Evolutionary conservation across 1,139 yeast species (phyloP).

Genomic region (Lizanozyma gosingica): DNA sequence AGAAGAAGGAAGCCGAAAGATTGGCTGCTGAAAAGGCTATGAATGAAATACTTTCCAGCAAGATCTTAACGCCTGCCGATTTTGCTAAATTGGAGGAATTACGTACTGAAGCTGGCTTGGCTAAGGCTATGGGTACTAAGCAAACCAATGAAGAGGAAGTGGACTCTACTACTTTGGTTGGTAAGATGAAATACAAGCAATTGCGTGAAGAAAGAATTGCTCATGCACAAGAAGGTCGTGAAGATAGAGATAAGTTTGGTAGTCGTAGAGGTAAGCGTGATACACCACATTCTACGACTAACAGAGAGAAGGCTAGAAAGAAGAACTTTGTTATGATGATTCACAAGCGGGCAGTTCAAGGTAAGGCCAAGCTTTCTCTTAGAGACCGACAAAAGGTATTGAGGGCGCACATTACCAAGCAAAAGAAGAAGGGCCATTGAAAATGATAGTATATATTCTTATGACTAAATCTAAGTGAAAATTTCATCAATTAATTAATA

Average conservation of each 20-base stretch:
- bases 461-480: slow-evolving; percentile 2
- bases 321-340: slow-evolving; percentile 99
- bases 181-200: slow-evolving; percentile 79
- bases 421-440: slow-evolving; percentile 72
- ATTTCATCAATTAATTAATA: no score
- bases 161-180: slow-evolving; percentile 72
- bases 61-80: slow-evolving; percentile 93
- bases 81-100: slow-evolving; percentile 90
- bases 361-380: slow-evolving; percentile 82
- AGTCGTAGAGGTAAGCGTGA: slow-evolving; percentile 81
- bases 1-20: slow-evolving; percentile 13
- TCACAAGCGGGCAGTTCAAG: slow-evolving; percentile 89
- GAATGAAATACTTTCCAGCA: slow-evolving; percentile 56
- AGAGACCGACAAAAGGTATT: slow-evolving; percentile 84
- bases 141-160: slow-evolving; percentile 74
- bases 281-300: slow-evolving; percentile 79
- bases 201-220: slow-evolving; percentile 85
- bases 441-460: slow-evolving; percentile 5
- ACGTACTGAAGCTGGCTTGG: slow-evolving; percentile 74
- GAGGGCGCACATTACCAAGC: slow-evolving; percentile 79
- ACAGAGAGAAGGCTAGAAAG: slow-evolving; percentile 92
- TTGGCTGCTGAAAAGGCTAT: slow-evolving; percentile 33
- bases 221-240: slow-evolving; percentile 81
- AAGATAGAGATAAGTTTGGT: slow-evolving; percentile 85
- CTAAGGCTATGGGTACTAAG: slow-evolving; percentile 55